Evolutionary conservation across 1,284 basidiomycete genomes (phyloP), one percentile per base, ranked within the genome.

Genomic region (Ganoderma leucocontextum): DNA sequence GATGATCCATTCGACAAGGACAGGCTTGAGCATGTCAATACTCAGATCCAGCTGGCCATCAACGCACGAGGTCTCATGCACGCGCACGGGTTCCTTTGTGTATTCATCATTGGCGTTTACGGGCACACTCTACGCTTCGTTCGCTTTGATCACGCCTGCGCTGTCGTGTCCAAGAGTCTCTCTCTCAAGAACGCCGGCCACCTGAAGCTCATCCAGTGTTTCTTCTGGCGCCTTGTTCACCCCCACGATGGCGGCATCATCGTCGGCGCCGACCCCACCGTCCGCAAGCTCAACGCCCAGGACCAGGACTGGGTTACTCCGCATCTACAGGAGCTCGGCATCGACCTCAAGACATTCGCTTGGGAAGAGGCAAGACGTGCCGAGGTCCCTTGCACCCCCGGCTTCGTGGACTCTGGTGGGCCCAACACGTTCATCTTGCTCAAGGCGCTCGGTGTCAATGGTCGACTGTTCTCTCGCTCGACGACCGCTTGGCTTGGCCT

Each of bases 181-280:
- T 44, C 66, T 19, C 58, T 72, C 49, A 58, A 60, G 39, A 47
- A 60, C 4, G 8, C 13, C 7, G 47, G 60, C 15, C 22, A 65
- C 7, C 69, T 69, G 6, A 35, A 62, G 19, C 10, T 62, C 10
- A 8, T 72, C 0, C 71, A 61, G 7, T 60, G 49, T 0, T 72
- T 74, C 65, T 63, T 71, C 25, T 72, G 71, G 71, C 62, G 65
- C 9, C 69, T 71, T 39, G 67, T 69, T 8, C 60, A 74, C 44
- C 73, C 73, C 0, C 42, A 60, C 59, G 58, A 62, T 8, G 62
- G 62, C 22, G 42, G 55, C 17, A 12, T 57, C 0, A 52, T 71
- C 19, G 61, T 70, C 33, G 73, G 71, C 13, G n/a, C 35, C 33
- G 73, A 74, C 35, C 63, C 67, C 3, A 67, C 70, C 6, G 42